phyloP scores from a whole-genome alignment of 257 asterid genomes.

The Linaria vulgaris region DNA sequence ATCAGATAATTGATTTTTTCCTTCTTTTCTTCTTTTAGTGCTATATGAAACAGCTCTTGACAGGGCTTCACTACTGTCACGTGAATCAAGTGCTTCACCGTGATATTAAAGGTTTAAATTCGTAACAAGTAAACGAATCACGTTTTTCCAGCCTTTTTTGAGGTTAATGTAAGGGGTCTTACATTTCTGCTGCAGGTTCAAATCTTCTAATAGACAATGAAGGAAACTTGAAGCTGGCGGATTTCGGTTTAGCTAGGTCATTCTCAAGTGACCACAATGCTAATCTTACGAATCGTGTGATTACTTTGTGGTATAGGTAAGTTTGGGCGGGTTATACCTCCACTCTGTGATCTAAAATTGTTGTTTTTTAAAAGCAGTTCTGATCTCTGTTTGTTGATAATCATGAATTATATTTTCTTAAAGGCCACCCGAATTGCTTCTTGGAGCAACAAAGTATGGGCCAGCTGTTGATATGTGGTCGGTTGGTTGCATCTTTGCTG shows the following conservation, averaged over 20 bases:
- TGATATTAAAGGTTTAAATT: conserved; percentile 72
- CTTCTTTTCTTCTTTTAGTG: conserved; percentile 55
- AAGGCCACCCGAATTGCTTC: conserved; percentile 91
- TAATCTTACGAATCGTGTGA: conserved; percentile 87
- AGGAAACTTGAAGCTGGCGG: conserved; percentile 88
- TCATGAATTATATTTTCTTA: conserved; percentile 19
- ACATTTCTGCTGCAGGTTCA: conserved; percentile 55
- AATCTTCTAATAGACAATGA: conserved; percentile 82
- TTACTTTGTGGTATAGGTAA: conserved; percentile 87
- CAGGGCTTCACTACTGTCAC: conserved; percentile 96
- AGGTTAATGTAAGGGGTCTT: conserved; percentile 19
- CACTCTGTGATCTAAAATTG: not conserved
- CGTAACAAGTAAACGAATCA: conserved; percentile 23
- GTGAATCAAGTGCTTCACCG: conserved; percentile 94
- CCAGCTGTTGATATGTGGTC: conserved; percentile 98
- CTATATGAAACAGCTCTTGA: conserved; percentile 86
- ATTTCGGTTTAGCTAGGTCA: conserved; percentile 84
- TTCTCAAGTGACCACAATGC: conserved; percentile 77
- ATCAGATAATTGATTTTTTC: conserved; percentile 46
- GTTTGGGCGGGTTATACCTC: conserved; percentile 14
- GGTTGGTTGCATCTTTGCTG: conserved; percentile 93
- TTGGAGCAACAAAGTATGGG: conserved; percentile 85
- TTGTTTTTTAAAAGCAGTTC: not conserved
- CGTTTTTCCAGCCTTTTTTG: conserved; percentile 16
- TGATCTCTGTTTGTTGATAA: conserved; percentile 14